Conservation (phyloP, 2,329 filamentous ascomycete species). For the Bimuria novae-zelandiae region DNA sequence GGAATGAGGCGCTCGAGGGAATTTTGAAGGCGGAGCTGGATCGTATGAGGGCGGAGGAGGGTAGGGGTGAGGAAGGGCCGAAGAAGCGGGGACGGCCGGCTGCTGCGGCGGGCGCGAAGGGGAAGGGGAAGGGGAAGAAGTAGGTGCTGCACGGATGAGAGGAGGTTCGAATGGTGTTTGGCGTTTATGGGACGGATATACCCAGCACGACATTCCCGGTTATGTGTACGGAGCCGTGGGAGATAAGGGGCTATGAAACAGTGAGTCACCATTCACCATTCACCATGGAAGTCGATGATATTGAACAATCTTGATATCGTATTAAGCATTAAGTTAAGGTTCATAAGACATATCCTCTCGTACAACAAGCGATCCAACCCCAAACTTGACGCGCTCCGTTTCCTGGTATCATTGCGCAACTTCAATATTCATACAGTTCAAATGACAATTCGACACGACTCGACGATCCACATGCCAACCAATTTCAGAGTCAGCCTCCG, state of each 20-base stretch:
- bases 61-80: conserved; percentile 19
- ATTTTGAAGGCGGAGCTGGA: conserved; percentile 75
- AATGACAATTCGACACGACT: conserved; percentile 1
- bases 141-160: background rate
- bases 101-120: conserved; percentile 18
- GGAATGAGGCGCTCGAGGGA: conserved; percentile 81
- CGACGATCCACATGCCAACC: too few species aligned
- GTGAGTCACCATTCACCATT: too few species aligned
- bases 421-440: conserved; percentile 12
- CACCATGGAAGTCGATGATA: too few species aligned
- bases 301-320: background rate
- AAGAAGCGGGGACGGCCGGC: conserved; percentile 31
- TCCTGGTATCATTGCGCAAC: conserved; percentile 33
- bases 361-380: conserved; percentile 11
- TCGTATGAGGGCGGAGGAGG: conserved; percentile 39
- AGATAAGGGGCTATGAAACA: too few species aligned
- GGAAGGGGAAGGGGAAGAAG: conserved; percentile 26
- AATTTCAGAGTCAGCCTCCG: background rate
- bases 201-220: too few species aligned
- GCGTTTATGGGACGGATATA: too few species aligned
- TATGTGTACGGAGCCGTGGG: too few species aligned
- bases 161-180: too few species aligned
- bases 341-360: conserved; percentile 17
- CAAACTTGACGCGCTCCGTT: conserved; percentile 19
- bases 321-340: conserved; percentile 14